These are phyloP conservation scores for Syzygium oleosum DNA, from an alignment of 345 rosid species.

Conservation along the genomic window DNA sequence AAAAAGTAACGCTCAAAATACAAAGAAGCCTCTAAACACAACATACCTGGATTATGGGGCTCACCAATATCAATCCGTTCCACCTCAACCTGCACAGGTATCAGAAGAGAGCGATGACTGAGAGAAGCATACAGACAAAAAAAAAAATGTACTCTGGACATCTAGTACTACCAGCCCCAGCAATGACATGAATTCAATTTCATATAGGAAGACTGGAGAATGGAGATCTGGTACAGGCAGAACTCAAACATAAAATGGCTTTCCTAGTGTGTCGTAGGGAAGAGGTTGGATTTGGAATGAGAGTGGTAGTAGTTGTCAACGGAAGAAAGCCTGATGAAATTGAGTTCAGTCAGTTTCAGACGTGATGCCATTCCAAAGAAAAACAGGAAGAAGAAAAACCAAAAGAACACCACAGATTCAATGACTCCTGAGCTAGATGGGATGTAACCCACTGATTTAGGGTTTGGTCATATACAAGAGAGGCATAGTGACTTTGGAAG, in stretches of 20 bases:
- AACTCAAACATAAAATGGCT: not conserved
- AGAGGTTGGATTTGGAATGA: not conserved
- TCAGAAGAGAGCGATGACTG: not conserved
- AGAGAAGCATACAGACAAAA: not conserved
- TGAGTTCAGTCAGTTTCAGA: not conserved
- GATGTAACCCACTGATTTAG: not conserved
- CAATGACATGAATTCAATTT: not conserved
- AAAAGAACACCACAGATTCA: not conserved
- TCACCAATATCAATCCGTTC: conserved; percentile 71
- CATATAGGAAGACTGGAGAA: not conserved
- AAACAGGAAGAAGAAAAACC: not conserved
- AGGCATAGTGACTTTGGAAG: not conserved
- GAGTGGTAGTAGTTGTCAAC: not conserved
- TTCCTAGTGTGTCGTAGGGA: not conserved
- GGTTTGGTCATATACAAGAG: not conserved
- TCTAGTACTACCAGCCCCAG: not conserved
- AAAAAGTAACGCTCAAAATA: not conserved
- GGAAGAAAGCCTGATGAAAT: not conserved
- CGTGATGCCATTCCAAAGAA: not conserved
- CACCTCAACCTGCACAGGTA: conserved; percentile 54
- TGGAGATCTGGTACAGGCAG: not conserved
- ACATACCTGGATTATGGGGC: conserved; percentile 41
- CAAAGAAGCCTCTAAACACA: not conserved
- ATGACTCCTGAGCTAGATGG: not conserved
- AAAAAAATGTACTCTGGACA: not conserved